Percentiles rank a stretch among this genome's conserved stretches.
These are phyloP conservation scores for Suaeda aralocaspica DNA, from an alignment of 148 eudicot genomes.

Conservation along the genomic window DNA sequence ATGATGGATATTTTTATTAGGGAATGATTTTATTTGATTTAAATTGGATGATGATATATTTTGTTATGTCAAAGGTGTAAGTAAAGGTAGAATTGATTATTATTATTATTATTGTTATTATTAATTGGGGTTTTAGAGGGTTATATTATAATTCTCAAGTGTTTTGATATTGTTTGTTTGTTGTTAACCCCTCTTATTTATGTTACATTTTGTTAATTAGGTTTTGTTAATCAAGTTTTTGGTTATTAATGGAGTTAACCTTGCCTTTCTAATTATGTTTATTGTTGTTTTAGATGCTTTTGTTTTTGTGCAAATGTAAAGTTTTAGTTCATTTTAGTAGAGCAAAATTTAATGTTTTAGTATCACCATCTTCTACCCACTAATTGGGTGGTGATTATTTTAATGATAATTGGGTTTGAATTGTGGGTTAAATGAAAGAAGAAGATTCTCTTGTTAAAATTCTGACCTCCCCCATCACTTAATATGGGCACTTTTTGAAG, in stretches of 20 bases:
- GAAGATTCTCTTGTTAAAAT: no score
- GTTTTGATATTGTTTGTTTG: constrained; percentile 18
- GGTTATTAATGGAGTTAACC: no score
- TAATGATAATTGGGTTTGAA: no score
- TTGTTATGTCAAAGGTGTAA: constrained; percentile 20
- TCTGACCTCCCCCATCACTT: not conserved
- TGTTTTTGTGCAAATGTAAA: no score
- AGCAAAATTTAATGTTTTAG: no score
- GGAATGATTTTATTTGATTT: not conserved
- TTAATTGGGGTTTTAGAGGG: constrained; percentile 1
- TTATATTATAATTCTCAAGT: constrained; percentile 5
- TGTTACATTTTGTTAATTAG: no score
- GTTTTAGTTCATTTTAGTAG: no score
- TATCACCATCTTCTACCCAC: no score
- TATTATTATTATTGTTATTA: no score
- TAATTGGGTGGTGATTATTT: no score
- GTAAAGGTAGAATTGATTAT: not conserved
- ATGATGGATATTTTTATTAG: constrained; percentile 16
- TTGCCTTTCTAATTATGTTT: constrained; percentile 5
- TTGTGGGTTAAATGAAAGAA: no score
- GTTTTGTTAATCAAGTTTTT: no score
- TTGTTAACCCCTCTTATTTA: not conserved
- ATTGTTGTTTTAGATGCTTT: not conserved
- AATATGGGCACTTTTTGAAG: not conserved
- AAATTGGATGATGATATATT: not conserved